Conservation (phyloP, 202 grass and related monocot genomes). For the Elaeis oleifera region DNA sequence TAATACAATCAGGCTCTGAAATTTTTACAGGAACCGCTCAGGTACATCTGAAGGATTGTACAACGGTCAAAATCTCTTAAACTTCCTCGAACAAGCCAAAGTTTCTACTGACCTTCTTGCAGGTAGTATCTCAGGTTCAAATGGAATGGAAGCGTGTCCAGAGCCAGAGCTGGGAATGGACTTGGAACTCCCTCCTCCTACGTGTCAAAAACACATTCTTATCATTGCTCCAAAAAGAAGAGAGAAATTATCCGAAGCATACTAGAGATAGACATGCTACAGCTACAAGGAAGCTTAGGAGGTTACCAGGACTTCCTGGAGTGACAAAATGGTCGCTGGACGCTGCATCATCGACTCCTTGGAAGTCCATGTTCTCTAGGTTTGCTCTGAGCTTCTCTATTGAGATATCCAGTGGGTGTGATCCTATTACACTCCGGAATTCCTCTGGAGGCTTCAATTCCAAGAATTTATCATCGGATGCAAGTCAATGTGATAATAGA, state of each 20-base stretch:
- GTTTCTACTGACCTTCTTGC: constrained; percentile 33
- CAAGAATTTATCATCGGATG: constrained; percentile 20
- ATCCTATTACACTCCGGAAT: constrained; percentile 33
- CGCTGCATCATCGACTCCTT: constrained; percentile 27
- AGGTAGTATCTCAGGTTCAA: constrained; percentile 42
- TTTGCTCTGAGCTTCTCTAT: constrained; percentile 54
- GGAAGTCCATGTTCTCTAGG: constrained; percentile 31
- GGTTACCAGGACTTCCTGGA: constrained; percentile 64
- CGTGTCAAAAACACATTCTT: background rate
- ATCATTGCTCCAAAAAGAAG: constrained; percentile 4
- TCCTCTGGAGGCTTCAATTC: constrained; percentile 48
- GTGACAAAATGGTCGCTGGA: constrained; percentile 51
- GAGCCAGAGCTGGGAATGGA: constrained; percentile 65
- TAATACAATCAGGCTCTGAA: too few relatives aligned
- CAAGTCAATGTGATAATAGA: background rate
- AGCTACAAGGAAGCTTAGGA: too few relatives aligned
- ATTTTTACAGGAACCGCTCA: too few relatives aligned
- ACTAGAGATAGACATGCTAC: background rate
- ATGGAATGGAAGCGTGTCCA: constrained; percentile 22
- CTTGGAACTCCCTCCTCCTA: constrained; percentile 37
- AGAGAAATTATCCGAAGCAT: constrained; percentile 5
- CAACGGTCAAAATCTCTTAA: too few relatives aligned
- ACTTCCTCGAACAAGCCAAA: too few relatives aligned
- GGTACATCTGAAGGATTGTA: too few relatives aligned
- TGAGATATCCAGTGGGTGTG: constrained; percentile 29